Percentiles rank a stretch among this genome's conserved stretches.
phyloP scores from a whole-genome alignment of 768 basidiomycete genomes.

The Mycena vitilis region DNA sequence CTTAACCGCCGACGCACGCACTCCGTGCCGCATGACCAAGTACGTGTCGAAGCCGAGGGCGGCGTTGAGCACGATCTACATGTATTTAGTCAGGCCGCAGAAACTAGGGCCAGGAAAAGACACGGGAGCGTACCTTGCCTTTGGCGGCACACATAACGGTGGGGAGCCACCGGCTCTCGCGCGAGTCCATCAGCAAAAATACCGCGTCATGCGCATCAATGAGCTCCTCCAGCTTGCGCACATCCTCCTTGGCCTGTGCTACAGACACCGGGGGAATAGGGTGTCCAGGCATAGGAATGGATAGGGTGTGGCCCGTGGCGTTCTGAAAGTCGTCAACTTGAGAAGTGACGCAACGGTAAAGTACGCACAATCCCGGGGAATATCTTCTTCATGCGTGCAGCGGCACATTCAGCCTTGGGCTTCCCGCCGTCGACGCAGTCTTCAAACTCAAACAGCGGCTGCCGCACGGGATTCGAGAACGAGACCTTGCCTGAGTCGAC shows the following conservation, averaged over 20 bases:
- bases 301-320: slow-evolving; percentile 79
- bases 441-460: slow-evolving; percentile 95
- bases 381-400: slow-evolving; percentile 84
- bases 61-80: slow-evolving; percentile 90
- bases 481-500: slow-evolving; percentile 93
- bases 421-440: slow-evolving; percentile 95
- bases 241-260: slow-evolving; percentile 72
- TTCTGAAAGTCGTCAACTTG: slow-evolving; percentile 62
- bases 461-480: slow-evolving; percentile 97
- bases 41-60: slow-evolving; percentile 96
- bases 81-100: not conserved
- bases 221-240: slow-evolving; percentile 78
- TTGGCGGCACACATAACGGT: slow-evolving; percentile 88
- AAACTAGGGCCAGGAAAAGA: not conserved
- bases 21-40: slow-evolving; percentile 96
- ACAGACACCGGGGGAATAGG: slow-evolving; percentile 76
- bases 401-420: slow-evolving; percentile 93
- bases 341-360: not conserved
- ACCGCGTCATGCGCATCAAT: slow-evolving; percentile 90
- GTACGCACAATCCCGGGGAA: slow-evolving; percentile 90
- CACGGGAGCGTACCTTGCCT: slow-evolving; percentile 70
- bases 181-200: slow-evolving; percentile 97
- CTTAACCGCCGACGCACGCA: slow-evolving; percentile 55
- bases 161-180: slow-evolving; percentile 97
- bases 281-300: slow-evolving; percentile 98